Evolutionary conservation across 2,329 filamentous ascomycete genomes (phyloP).

Genomic region (Lasiodiplodia sp.): DNA sequence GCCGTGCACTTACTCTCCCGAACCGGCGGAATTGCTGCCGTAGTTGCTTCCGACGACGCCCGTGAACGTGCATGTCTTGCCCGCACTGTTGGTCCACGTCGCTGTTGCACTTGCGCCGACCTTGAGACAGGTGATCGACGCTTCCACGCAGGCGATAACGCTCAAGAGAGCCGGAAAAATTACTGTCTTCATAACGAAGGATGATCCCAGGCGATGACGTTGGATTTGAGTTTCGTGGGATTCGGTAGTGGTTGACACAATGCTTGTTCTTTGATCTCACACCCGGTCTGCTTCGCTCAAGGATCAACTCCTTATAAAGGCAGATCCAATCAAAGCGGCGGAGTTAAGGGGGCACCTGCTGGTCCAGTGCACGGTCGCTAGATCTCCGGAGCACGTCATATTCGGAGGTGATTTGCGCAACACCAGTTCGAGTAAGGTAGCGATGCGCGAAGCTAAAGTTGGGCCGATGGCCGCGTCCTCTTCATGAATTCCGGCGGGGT

Average conservation of each 20-base stretch:
- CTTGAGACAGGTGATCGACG: conserved; percentile 49
- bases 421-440: background rate
- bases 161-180: conserved; percentile 9
- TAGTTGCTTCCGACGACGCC: conserved; percentile 59
- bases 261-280: background rate
- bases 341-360: conserved; percentile 1
- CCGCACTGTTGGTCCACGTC: conserved; percentile 55
- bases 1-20: conserved; percentile 52
- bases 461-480: background rate
- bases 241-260: background rate
- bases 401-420: background rate
- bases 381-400: conserved; percentile 18
- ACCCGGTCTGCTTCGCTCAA: background rate
- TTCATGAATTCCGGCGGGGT: background rate
- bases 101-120: conserved; percentile 54
- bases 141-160: conserved; percentile 30
- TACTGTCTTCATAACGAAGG: background rate
- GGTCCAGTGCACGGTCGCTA: conserved; percentile 20
- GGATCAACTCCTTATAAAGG: conserved; percentile 2
- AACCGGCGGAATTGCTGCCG: conserved; percentile 51
- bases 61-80: conserved; percentile 53
- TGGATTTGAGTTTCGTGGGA: background rate
- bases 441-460: background rate
- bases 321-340: background rate
- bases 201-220: background rate